Evolutionary conservation across 352 stramenopile genomes (phyloP), one percentile per base, ranked within the genome.

Genomic region (Globisporangium iwayamae): DNA sequence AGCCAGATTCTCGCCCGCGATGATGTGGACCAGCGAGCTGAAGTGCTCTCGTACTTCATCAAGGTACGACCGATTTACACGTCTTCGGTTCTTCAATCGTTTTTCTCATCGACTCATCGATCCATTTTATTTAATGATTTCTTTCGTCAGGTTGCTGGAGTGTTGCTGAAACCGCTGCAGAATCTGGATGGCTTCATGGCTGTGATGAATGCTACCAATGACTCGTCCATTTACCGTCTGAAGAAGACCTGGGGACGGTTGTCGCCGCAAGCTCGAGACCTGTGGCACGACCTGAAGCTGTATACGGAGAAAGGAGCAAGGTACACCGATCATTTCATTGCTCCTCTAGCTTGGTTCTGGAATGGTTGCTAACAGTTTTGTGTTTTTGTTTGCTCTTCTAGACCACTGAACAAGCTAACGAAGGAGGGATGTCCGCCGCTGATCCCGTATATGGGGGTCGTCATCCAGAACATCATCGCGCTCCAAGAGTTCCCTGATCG

Each of bases 161-260:
- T 87, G 9, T 75, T 90, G 51, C 66, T 94, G 13, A 84, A 78
- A 0, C 85, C 87, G 18, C 63, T 96, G 34, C 87, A 94, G 66
- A 96, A 96, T 63, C 78, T 93, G 14, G 87, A 96, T 60, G 87
- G 87, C 14, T 94, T 96, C 62, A 94, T 96, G 84, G 87, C 87
- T 7, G 85, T 96, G 65, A 96, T 96, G 87, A 94, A 96, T 48
- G 87, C 87, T 6, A 85, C 85, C 9, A 94, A 96, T 39, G 86
- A 94, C 67, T 93, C 87, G 39, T 94, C 85, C 7, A 73, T 96
- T 16, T 94, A 91, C 65, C 85, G 87, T 13, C 53, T 96, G 4
- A 94, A 96, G 73, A 93, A 93, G 60, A 94, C 87, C 14, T 96
- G 87, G 87, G 78, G 76, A 4, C 73, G 86, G 3, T 66, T 96